These are phyloP conservation scores for Metschnikowia sp. DNA, from an alignment of 805 yeast genomes.

Conservation along the genomic window DNA sequence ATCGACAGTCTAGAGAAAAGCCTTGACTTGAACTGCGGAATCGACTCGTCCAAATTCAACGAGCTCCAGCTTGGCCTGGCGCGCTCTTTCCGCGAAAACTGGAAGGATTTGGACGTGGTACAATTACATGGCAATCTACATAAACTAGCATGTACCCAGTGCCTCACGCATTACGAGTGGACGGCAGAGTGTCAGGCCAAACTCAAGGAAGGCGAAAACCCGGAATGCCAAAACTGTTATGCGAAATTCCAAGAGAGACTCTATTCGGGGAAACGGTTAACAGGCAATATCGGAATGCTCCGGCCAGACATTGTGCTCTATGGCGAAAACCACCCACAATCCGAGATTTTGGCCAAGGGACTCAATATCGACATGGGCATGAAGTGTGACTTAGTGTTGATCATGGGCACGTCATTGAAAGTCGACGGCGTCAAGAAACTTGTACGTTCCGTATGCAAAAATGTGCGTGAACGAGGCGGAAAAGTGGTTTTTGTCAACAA, in stretches of 20 bases:
- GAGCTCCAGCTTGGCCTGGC: constrained; percentile 17
- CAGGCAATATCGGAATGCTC: constrained; percentile 68
- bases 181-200: constrained; percentile 42
- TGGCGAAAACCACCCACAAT: constrained; percentile 90
- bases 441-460: constrained; percentile 64
- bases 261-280: constrained; percentile 67
- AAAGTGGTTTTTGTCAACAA: constrained; percentile 73
- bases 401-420: constrained; percentile 88
- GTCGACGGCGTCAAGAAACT: constrained; percentile 85
- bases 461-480: constrained; percentile 78
- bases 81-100: constrained; percentile 34
- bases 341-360: constrained; percentile 74
- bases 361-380: constrained; percentile 60
- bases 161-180: constrained; percentile 64
- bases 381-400: constrained; percentile 75
- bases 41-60: constrained; percentile 31
- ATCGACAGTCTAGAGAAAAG: constrained; percentile 82
- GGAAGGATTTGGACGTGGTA: constrained; percentile 73
- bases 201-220: constrained; percentile 62
- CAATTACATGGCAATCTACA: constrained; percentile 91
- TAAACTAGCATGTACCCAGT: constrained; percentile 69
- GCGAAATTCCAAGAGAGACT: constrained; percentile 53
- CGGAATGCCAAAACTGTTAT: constrained; percentile 73
- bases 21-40: constrained; percentile 61
- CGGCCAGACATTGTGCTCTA: constrained; percentile 89